Percentiles rank a stretch among this genome's conserved stretches.
Evolutionary conservation across 1,139 yeast species (phyloP).

Genomic region (Blastobotrys aristatus): DNA sequence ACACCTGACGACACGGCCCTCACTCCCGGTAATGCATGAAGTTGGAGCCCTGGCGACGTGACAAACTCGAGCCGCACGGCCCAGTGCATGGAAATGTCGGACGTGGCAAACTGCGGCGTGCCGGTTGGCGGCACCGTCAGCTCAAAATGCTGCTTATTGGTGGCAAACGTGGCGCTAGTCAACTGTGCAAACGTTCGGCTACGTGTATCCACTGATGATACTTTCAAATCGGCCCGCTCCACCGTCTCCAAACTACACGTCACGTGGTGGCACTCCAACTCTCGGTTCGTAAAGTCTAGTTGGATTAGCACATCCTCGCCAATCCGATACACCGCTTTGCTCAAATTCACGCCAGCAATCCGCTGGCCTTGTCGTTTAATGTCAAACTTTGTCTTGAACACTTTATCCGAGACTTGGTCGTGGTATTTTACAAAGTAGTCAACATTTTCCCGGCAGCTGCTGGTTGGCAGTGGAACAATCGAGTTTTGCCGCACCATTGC

Average conservation of each 20-base stretch:
- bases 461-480: neutral
- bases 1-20: constrained; percentile 25
- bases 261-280: constrained; percentile 32
- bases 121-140: constrained; percentile 35
- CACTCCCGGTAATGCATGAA: constrained; percentile 13
- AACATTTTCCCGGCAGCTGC: constrained; percentile 23
- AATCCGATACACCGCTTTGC: constrained; percentile 35
- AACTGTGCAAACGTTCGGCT: constrained; percentile 23
- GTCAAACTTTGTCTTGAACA: constrained; percentile 30
- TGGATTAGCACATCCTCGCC: constrained; percentile 36
- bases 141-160: constrained; percentile 25
- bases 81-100: constrained; percentile 33
- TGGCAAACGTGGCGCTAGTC: constrained; percentile 23
- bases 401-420: constrained; percentile 13
- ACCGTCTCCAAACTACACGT: constrained; percentile 37
- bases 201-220: too few relatives aligned
- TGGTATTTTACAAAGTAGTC: constrained; percentile 28
- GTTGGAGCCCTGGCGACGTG: constrained; percentile 19
- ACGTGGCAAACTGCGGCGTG: constrained; percentile 35
- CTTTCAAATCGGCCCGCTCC: constrained; percentile 25
- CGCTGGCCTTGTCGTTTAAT: constrained; percentile 31
- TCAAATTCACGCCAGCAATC: constrained; percentile 33
- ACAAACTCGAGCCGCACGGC: constrained; percentile 34
- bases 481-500: neutral
- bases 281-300: constrained; percentile 26